A percentile compares a stretch with the other conserved stretches of the same genome.
Evolutionary conservation across 2,329 filamentous ascomycete species (phyloP).

Genomic region (Fusarium duplospermum): DNA sequence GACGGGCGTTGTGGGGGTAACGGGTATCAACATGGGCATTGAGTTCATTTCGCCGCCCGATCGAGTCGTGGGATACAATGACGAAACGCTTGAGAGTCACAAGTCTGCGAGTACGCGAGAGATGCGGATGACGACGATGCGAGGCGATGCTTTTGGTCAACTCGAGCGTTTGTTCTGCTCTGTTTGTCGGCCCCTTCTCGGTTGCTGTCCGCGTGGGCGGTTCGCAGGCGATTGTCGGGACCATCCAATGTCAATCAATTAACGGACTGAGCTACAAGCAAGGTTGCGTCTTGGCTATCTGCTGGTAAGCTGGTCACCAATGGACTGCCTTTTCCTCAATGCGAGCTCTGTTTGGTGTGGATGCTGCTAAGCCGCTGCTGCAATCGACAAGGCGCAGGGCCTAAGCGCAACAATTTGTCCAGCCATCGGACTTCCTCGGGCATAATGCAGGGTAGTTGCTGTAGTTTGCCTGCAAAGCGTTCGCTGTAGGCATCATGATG

Average conservation of each 20-base stretch:
- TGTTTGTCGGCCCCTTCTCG: neutral
- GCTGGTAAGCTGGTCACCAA: neutral
- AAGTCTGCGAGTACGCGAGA: neutral
- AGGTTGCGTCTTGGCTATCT: neutral
- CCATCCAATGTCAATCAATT: neutral
- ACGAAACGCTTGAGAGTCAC: neutral
- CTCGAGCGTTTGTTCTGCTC: neutral
- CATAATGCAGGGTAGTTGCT: conserved; percentile 33
- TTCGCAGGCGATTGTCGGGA: neutral
- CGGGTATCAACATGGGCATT: conserved; percentile 12
- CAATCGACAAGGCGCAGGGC: neutral
- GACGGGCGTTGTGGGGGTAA: conserved; percentile 32
- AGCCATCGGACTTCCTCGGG: neutral
- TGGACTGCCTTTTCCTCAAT: neutral
- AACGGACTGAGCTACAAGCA: neutral
- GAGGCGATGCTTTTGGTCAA: neutral
- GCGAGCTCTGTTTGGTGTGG: neutral
- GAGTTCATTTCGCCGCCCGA: conserved; percentile 10
- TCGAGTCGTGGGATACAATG: conserved; percentile 7
- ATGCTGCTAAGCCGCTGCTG: neutral
- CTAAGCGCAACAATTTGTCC: neutral
- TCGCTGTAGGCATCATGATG: neutral
- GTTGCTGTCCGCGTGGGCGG: neutral
- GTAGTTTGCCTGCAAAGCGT: conserved; percentile 16
- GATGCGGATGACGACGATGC: neutral